Base-by-base conservation (phyloP, 306 rosid species). In the Fragaria ananassa region DNA sequence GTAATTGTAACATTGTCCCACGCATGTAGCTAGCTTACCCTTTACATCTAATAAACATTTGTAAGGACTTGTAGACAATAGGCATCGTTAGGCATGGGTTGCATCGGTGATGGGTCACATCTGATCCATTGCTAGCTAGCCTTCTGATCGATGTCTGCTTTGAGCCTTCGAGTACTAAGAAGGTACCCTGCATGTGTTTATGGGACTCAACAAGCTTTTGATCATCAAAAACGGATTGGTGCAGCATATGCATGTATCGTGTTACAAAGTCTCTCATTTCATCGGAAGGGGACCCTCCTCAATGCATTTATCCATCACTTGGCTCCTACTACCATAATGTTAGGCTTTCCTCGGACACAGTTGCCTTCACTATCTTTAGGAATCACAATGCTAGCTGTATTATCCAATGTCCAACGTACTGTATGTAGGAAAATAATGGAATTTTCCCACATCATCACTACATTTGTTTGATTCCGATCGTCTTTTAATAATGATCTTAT, bases 341-440 rank as follows among this genome's bases (percentile, higher is more conserved):
- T 77, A 34, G 58, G 75, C 84, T 86, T 83, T 88, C 85, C 76
- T 57, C 53, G 58, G 79, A 83, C 88, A 81, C 10, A 49, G 6
- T 81, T 81, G 14, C 75, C 71, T 82, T 75, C 78, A 75, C 54
- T 63, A 69, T 65, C 77, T 74, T 14, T n/a, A 19, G 25, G 70
- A 37, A 8, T 14, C 15, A 13, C 19, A 61, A 29, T 61, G 41
- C 39, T 61, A 60, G 35, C 66, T 29, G 67, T 61, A 29, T 61
- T 61, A 29, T 61, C n/a, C n/a, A 2, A 10, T 56, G 29, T 3
- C 29, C 27, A n/a, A 8, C 6, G 21, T 54, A 54, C 6, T 17
- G n/a, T 15, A 49, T 3, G 1, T 51, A 44, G 13, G 47, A 44
- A 44, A 44, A 44, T 9, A 44, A 44, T 44, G 47, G 10, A 41